Conservation (phyloP, 1,139 yeast genomes). For the Suhomyces ambrosiae region DNA sequence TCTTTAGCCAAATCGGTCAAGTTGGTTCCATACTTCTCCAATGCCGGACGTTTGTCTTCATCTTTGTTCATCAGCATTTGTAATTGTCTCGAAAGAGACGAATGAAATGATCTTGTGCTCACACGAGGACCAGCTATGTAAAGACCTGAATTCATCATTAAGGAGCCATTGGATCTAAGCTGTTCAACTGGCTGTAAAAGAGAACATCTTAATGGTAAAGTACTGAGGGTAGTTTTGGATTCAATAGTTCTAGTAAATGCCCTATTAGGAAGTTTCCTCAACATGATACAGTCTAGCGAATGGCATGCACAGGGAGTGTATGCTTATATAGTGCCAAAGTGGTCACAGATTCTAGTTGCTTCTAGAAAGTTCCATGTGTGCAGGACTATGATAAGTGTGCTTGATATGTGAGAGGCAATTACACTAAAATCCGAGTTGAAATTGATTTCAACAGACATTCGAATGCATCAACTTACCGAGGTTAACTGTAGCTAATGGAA, state of each 20-base stretch:
- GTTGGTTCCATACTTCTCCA: constrained; percentile 86
- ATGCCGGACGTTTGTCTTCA: constrained; percentile 69
- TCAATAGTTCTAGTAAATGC: neutral
- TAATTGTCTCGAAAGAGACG: constrained; percentile 20
- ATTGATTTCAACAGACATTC: too few relatives aligned
- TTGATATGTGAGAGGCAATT: too few relatives aligned
- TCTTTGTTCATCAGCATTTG: constrained; percentile 50
- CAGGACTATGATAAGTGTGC: constrained; percentile 10
- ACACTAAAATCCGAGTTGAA: too few relatives aligned
- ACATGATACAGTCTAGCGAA: neutral
- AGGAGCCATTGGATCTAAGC: neutral
- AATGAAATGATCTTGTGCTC: constrained; percentile 18
- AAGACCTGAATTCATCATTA: neutral
- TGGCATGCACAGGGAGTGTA: too few relatives aligned
- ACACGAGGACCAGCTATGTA: neutral
- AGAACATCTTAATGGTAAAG: neutral
- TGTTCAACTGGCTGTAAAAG: constrained; percentile 1
- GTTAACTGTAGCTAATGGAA: too few relatives aligned
- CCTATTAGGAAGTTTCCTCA: constrained; percentile 1
- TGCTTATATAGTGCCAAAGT: too few relatives aligned
- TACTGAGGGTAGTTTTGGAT: neutral
- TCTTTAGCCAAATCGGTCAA: constrained; percentile 82
- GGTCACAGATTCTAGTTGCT: constrained; percentile 7
- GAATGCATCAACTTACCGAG: too few relatives aligned
- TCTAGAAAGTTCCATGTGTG: constrained; percentile 13